Conservation (phyloP, 2,329 filamentous ascomycete species). For the Domatiomyces globalis region DNA sequence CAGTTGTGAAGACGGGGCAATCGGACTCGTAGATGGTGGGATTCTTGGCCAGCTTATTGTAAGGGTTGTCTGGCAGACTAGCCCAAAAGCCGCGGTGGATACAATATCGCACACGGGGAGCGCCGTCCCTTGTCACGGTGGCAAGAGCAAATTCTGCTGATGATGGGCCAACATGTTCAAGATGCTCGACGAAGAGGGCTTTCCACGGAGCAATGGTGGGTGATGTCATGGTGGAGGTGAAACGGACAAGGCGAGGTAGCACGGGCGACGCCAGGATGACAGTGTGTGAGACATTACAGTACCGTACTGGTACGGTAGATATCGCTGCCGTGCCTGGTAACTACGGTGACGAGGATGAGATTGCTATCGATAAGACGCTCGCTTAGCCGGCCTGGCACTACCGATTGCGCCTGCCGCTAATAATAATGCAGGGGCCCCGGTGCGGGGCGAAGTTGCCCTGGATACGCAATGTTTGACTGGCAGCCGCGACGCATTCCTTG, state of each 20-base stretch:
- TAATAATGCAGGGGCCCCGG: background rate
- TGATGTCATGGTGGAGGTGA: background rate
- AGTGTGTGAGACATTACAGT: too few species aligned
- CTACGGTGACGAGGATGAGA: too few species aligned
- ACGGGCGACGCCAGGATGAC: background rate
- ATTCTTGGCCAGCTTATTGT: conserved; percentile 60
- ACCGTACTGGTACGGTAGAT: too few species aligned
- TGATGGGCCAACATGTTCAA: background rate
- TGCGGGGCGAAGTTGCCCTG: background rate
- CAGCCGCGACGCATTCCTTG: background rate
- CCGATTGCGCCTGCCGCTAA: background rate
- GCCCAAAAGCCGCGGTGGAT: conserved; percentile 79
- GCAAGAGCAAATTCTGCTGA: conserved; percentile 27
- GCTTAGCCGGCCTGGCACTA: too few species aligned
- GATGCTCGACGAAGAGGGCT: background rate
- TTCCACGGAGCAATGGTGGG: background rate
- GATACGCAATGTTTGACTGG: background rate
- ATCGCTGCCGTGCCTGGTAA: too few species aligned
- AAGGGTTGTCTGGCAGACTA: conserved; percentile 51
- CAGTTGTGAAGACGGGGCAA: conserved; percentile 70
- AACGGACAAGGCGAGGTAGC: background rate
- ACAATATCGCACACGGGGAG: conserved; percentile 55
- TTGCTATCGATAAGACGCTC: too few species aligned
- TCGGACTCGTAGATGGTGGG: conserved; percentile 60
- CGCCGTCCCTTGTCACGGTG: conserved; percentile 27